Conservation (phyloP, 2,329 filamentous ascomycete genomes). For the Penicillium sp. region DNA sequence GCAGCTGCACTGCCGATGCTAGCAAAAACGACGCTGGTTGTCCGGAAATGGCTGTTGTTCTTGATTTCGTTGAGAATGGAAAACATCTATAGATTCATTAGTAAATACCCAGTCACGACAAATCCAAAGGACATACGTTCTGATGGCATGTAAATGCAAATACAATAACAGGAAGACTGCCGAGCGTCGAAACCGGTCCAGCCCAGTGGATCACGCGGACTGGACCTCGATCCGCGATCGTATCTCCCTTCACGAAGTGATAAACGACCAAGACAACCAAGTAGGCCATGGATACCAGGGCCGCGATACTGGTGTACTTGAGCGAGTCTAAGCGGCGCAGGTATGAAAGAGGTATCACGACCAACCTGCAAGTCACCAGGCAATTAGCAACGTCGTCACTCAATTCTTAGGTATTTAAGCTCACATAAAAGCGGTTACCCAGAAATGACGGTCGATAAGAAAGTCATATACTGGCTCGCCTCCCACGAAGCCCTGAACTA, state of each 20-base stretch:
- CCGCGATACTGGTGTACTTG: slow-evolving; percentile 93
- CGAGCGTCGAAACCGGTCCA: slow-evolving; percentile 73
- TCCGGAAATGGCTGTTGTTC: slow-evolving; percentile 75
- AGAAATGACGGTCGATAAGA: slow-evolving; percentile 86
- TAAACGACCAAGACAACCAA: slow-evolving; percentile 90
- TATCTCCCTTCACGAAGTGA: slow-evolving; percentile 79
- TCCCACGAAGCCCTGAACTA: slow-evolving; percentile 75
- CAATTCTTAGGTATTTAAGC: neutral
- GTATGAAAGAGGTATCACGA: slow-evolving; percentile 93
- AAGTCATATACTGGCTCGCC: slow-evolving; percentile 65
- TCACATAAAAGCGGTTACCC: slow-evolving; percentile 95
- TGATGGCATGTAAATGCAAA: slow-evolving; percentile 99
- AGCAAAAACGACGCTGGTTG: slow-evolving; percentile 73
- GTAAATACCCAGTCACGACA: neutral
- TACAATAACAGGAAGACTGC: slow-evolving; percentile 88
- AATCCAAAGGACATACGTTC: slow-evolving; percentile 61
- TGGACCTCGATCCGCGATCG: slow-evolving; percentile 68
- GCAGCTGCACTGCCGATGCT: slow-evolving; percentile 86
- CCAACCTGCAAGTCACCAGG: slow-evolving; percentile 55
- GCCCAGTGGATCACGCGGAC: slow-evolving; percentile 77
- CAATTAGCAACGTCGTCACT: slow-evolving; percentile 13
- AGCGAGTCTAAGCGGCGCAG: slow-evolving; percentile 87
- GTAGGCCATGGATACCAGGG: slow-evolving; percentile 89
- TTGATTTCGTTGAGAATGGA: slow-evolving; percentile 94
- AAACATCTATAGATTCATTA: slow-evolving; percentile 71